Evolutionary conservation across 495 filamentous ascomycete species (phyloP).

Genomic region (Lepraria neglecta): DNA sequence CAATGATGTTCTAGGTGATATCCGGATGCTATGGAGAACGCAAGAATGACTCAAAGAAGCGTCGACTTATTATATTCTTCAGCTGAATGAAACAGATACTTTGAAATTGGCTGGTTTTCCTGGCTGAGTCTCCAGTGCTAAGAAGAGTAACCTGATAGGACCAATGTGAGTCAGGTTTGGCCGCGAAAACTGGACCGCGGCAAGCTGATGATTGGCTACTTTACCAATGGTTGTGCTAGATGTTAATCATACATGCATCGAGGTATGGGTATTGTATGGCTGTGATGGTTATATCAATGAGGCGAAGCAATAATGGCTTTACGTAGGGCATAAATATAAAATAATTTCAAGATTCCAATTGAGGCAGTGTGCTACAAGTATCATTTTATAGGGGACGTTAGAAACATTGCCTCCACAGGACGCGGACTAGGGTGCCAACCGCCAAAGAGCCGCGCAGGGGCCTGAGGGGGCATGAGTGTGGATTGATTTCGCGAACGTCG

Average conservation of each 20-base stretch:
- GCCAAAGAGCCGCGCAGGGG: conserved; percentile 18
- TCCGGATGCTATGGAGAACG: not conserved
- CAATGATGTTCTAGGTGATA: not conserved
- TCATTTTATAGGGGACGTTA: not conserved
- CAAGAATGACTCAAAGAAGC: conserved; percentile 7
- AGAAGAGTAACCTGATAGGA: not conserved
- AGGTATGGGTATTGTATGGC: not conserved
- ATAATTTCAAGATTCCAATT: conserved; percentile 8
- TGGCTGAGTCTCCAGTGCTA: not conserved
- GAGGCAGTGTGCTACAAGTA: conserved; percentile 9
- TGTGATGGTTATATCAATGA: not conserved
- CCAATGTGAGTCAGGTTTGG: conserved; percentile 7
- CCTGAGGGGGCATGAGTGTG: not conserved
- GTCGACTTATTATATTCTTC: not conserved
- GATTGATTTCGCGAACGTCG: not conserved
- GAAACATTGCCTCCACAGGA: conserved; percentile 13
- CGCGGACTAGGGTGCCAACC: conserved; percentile 12
- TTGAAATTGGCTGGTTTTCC: not conserved
- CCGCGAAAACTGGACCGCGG: not conserved
- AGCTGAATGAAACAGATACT: not conserved
- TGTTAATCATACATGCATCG: not conserved
- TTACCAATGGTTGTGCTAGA: conserved; percentile 8
- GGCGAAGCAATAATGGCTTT: conserved; percentile 20
- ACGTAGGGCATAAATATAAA: conserved; percentile 13
- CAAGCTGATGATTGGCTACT: not conserved